Evolutionary conservation across 352 stramenopile genomes (phyloP), one percentile per base, ranked within the genome.

Genomic region (Pythium oligandrum): DNA sequence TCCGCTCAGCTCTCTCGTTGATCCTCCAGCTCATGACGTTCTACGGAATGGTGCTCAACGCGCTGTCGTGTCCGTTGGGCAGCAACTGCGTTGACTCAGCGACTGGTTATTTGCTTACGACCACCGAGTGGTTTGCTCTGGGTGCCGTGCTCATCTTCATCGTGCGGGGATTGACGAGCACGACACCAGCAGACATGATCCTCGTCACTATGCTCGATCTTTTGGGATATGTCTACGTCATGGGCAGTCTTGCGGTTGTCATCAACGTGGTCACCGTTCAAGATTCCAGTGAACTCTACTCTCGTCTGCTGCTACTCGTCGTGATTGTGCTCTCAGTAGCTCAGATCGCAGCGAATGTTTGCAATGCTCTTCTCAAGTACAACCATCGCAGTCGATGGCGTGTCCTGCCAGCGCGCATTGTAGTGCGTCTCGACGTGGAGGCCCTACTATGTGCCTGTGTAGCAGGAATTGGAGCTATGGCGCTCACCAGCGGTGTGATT

Each of bases 21-120:
- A 35, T 68, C 8, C 44, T 75, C 11, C 68, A 81, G 37, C 78
- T 74, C 51, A 51, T 63, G 9, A 55, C 66, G 3, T 81, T 78
- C 35, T 57, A 68, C 35, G 56, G 73, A 45, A 33, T 78, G 39
- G 34, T 78, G 39, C 63, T 74, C 59, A 81, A 78, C 40, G 53
- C 55, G 1, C 36, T 73, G 8, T 76, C 73, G 44, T 81, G 71
- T 44, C 71, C 71, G 12, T 12, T 42, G 38, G 7, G 12, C 12
- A 12, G 38, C 38, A 12, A 8, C 7, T 26, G 17, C 17, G 17
- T 26, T 26, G 7, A 8, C 38, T 42, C 38, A 8, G 38, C 38
- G 38, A 12, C 38, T 12, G 7, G 7, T 12, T 42, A 12, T 8
- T 12, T 42, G 38, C 45, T 66, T 11, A 51, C 55, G 2, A 38